A percentile compares a stretch with the other conserved stretches of the same genome.
phyloP scores from a whole-genome alignment of 441 rosid genomes.

The Gossypium aridum region DNA sequence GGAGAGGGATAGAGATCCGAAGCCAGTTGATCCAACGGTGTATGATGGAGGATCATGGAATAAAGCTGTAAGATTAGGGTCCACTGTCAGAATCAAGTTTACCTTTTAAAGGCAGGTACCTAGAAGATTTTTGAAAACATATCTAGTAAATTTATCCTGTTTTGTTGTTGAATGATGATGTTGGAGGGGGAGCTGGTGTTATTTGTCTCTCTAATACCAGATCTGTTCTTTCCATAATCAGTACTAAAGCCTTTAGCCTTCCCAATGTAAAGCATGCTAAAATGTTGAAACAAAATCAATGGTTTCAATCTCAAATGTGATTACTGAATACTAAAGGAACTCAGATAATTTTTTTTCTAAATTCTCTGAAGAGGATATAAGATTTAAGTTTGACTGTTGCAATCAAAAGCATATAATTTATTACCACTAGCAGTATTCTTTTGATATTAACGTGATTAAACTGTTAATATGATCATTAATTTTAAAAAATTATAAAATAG shows the following conservation, averaged over 20 bases:
- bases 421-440: too few species aligned
- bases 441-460: too few species aligned
- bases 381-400: too few species aligned
- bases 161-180: background rate
- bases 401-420: too few species aligned
- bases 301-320: background rate
- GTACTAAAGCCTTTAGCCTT: background rate
- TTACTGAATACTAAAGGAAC: too few species aligned
- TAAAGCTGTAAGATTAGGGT: background rate
- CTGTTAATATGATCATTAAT: too few species aligned
- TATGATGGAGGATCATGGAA: background rate
- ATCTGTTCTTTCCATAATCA: background rate
- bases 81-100: background rate
- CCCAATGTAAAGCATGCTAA: background rate
- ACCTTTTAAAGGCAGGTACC: background rate
- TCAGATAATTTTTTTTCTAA: too few species aligned
- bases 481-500: too few species aligned
- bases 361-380: too few species aligned
- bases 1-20: background rate
- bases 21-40: slow-evolving; percentile 4
- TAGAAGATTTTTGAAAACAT: background rate
- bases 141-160: background rate
- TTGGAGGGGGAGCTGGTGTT: background rate
- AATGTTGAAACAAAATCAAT: background rate
- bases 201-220: background rate